Evolutionary conservation across 768 basidiomycete genomes (phyloP), one percentile per base, ranked within the genome.

Genomic region (Coprinopsis sp.): DNA sequence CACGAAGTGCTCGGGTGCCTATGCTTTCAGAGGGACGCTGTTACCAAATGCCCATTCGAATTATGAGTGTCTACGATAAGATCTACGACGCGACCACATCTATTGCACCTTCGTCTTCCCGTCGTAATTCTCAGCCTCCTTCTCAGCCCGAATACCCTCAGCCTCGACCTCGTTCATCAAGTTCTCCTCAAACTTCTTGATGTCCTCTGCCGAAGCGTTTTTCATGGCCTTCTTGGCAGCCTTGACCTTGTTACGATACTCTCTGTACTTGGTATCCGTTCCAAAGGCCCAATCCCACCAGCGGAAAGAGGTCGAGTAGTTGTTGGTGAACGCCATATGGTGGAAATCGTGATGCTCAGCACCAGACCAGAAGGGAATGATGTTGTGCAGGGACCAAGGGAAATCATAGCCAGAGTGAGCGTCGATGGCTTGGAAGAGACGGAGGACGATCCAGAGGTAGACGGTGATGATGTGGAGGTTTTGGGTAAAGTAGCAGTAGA

Each of bases 261-360:
- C 83, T 18, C 73, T 80, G 70, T 96, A 98, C 72, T 90, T 91
- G 66, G 73, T 65, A 59, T 99, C 95, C 0, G 95, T 98, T 41
- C 93, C 93, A 58, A 89, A 84, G 54, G 91, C 66, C 50, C 77
- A 76, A 65, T 98, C 95, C 65, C 87, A 91, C 86, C 90, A 95
- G 31, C 92, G 81, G 82, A 96, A 96, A 18, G 86, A 89, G 6
- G 92, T 94, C 7, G 90, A 88, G 64, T 78, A 95, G 74, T 94
- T 94, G 74, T 93, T 92, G 40, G 81, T 81, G 73, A 93, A 95
- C 3, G 88, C 84, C 88, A 92, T 89, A 69, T 99, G 95, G 67
- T 98, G 95, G 81, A 92, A 97, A 61, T 97, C 94, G 63, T 96
- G 94, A 69, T 95, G 91, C 58, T 97, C 95, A 0, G 93, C 93